A percentile compares a stretch with the other conserved stretches of the same genome.
Conservation (phyloP, 257 asterid genomes). For the Jacaranda copaia region DNA sequence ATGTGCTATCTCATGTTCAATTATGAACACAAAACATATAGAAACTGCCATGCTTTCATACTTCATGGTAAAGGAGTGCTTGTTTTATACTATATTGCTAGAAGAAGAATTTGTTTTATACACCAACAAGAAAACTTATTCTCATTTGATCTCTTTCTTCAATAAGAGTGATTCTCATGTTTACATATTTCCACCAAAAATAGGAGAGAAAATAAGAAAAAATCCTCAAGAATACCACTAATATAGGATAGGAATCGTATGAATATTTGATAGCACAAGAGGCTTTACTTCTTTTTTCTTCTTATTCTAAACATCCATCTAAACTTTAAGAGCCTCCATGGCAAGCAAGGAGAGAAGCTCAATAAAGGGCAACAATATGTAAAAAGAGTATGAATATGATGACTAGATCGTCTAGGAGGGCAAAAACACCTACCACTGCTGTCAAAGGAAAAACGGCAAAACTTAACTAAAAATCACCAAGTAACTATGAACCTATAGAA, state of each 20-base stretch:
- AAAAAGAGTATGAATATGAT: slow-evolving; percentile 75
- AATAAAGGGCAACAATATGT: slow-evolving; percentile 91
- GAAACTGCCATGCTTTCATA: no score
- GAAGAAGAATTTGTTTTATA: neutral
- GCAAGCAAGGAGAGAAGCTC: slow-evolving; percentile 79
- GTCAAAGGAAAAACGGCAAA: slow-evolving; percentile 26
- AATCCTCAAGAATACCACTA: slow-evolving; percentile 14
- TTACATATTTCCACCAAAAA: slow-evolving; percentile 7
- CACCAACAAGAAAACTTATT: neutral
- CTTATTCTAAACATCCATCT: neutral
- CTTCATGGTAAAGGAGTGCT: no score
- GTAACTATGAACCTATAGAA: slow-evolving; percentile 16
- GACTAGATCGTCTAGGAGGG: slow-evolving; percentile 82
- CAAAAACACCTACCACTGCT: slow-evolving; percentile 77
- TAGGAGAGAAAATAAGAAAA: neutral
- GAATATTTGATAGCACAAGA: neutral
- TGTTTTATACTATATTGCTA: neutral
- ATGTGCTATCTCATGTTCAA: no score
- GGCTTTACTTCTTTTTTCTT: slow-evolving; percentile 24
- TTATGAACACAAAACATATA: neutral
- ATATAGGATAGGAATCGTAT: neutral
- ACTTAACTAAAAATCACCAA: slow-evolving; percentile 1
- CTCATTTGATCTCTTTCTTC: neutral
- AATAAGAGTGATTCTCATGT: neutral
- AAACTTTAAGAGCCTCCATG: slow-evolving; percentile 69